Conservation (phyloP, 805 yeast genomes). For the Starmerella potacharoeniae region DNA sequence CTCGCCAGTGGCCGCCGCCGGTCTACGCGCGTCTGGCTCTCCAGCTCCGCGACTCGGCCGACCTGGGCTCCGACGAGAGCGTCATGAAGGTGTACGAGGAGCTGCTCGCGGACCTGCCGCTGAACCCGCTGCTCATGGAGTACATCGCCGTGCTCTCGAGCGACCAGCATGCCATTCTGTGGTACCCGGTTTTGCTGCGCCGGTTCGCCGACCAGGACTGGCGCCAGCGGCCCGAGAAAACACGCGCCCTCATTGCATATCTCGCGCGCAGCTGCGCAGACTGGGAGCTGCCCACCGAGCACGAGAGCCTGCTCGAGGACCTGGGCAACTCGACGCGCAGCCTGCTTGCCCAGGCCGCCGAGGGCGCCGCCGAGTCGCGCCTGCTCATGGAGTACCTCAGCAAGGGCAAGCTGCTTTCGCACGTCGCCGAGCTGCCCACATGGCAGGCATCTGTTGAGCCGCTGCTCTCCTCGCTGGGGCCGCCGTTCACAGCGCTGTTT, state of each 20-base stretch:
- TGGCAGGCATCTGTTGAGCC: not conserved
- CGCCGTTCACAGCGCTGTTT: not conserved
- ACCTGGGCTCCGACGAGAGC: not conserved
- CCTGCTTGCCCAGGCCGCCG: slow-evolving; percentile 14
- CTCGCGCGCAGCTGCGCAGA: slow-evolving; percentile 15
- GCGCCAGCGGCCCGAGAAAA: not conserved
- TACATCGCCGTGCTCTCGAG: slow-evolving; percentile 22
- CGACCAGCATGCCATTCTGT: slow-evolving; percentile 22
- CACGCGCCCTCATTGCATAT: slow-evolving; percentile 13
- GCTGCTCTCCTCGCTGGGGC: not conserved
- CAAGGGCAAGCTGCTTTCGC: slow-evolving; percentile 1
- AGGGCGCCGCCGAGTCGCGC: slow-evolving; percentile 15
- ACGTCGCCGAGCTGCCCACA: not conserved
- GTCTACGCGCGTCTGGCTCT: slow-evolving; percentile 24
- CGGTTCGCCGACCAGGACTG: slow-evolving; percentile 3
- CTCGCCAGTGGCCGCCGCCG: slow-evolving; percentile 22
- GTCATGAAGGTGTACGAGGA: slow-evolving; percentile 6
- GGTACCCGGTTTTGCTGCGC: slow-evolving; percentile 16
- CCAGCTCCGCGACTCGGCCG: slow-evolving; percentile 25
- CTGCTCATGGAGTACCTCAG: slow-evolving; percentile 2
- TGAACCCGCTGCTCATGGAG: slow-evolving; percentile 25
- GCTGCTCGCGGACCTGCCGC: slow-evolving; percentile 6
- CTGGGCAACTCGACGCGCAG: not conserved
- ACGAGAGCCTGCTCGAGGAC: not conserved
- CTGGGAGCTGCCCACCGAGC: slow-evolving; percentile 7